Evolutionary conservation across 768 basidiomycete species (phyloP).

Genomic region (Rhizopogon vesiculosus): DNA sequence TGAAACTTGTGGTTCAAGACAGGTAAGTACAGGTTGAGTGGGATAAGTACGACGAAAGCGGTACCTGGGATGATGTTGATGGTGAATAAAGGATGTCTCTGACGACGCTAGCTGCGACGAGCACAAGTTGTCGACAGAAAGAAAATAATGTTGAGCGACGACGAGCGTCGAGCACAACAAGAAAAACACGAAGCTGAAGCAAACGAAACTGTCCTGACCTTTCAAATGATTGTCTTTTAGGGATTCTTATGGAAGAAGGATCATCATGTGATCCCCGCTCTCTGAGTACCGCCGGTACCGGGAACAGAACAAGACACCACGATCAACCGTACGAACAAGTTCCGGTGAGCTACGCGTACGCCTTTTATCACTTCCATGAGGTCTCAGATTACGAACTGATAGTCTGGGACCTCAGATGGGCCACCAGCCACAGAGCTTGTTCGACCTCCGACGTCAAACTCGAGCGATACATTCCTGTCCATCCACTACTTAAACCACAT

Average conservation of each 20-base stretch:
- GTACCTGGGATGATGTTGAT: conserved; percentile 1
- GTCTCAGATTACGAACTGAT: too few relatives aligned
- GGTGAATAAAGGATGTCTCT: neutral
- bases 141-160: neutral
- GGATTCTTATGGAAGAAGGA: neutral
- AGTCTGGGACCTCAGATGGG: too few relatives aligned
- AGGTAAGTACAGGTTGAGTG: neutral
- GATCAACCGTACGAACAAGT: too few relatives aligned
- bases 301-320: too few relatives aligned
- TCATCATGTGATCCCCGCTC: too few relatives aligned
- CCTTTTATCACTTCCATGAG: too few relatives aligned
- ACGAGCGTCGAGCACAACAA: neutral
- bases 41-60: neutral
- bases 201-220: neutral
- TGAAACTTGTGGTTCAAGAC: neutral
- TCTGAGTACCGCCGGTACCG: too few relatives aligned
- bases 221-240: neutral
- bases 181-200: conserved; percentile 1
- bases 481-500: too few relatives aligned
- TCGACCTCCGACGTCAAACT: too few relatives aligned
- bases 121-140: neutral
- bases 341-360: too few relatives aligned
- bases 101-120: neutral
- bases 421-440: too few relatives aligned
- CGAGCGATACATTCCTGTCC: too few relatives aligned